These are phyloP conservation scores for Aegilops sharonensis DNA, from an alignment of 176 grass and related monocot species.

Conservation along the genomic window DNA sequence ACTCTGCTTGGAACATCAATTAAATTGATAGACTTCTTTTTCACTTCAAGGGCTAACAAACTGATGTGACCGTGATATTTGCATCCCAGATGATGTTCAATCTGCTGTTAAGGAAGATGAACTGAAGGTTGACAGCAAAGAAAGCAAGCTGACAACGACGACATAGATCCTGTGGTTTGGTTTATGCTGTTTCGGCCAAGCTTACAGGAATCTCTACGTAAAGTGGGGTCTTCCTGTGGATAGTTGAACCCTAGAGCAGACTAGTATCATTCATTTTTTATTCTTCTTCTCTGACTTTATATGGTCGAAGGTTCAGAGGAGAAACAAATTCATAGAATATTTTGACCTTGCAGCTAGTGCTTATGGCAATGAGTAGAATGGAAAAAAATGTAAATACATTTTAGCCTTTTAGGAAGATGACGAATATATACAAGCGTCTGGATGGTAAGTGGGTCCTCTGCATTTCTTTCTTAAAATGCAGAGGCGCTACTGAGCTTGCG, in stretches of 20 bases:
- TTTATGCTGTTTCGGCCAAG: constrained; percentile 6
- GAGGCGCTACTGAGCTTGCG: not conserved
- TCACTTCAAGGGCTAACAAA: constrained; percentile 11
- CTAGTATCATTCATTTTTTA: not conserved
- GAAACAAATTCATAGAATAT: not conserved
- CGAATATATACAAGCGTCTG: not conserved
- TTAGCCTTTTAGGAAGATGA: not conserved
- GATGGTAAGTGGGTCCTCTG: not conserved
- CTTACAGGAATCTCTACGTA: not conserved
- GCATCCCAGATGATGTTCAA: constrained; percentile 29
- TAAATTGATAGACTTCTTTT: not conserved
- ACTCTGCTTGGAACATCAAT: not conserved
- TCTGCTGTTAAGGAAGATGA: not conserved
- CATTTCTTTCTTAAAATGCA: not conserved
- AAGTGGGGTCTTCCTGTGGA: not conserved
- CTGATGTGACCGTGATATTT: constrained; percentile 2
- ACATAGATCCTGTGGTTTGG: not conserved
- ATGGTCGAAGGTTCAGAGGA: not conserved
- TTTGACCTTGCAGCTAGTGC: not conserved
- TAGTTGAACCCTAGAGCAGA: constrained; percentile 13
- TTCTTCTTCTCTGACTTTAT: not conserved
- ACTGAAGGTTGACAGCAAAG: constrained; percentile 26
- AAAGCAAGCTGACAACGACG: not conserved
- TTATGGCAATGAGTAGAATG: not conserved
- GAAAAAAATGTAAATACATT: not conserved